A percentile compares a stretch with the other conserved stretches of the same genome.
These are phyloP conservation scores for Cutaneotrichosporon cyanovorans DNA, from an alignment of 1,284 basidiomycete species.

Conservation along the genomic window DNA sequence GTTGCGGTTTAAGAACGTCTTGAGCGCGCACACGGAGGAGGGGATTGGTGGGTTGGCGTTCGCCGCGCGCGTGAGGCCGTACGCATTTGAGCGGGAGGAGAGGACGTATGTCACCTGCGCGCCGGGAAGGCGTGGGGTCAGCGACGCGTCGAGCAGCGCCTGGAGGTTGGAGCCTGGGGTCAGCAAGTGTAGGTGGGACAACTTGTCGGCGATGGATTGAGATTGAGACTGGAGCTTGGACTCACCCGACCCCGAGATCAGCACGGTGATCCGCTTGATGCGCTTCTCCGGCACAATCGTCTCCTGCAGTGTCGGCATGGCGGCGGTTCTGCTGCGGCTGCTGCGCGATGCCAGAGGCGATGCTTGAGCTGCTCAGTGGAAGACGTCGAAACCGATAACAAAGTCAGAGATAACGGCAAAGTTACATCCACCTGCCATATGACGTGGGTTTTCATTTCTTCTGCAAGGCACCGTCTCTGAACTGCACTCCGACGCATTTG, in stretches of 20 bases:
- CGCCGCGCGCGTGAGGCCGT: constrained; percentile 73
- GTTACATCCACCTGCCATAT: too few relatives aligned
- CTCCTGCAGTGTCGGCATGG: constrained; percentile 23
- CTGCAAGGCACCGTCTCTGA: too few relatives aligned
- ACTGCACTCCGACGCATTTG: too few relatives aligned
- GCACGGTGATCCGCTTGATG: constrained; percentile 52
- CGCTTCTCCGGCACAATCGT: constrained; percentile 19
- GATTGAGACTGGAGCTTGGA: constrained; percentile 4
- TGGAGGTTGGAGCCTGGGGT: constrained; percentile 82
- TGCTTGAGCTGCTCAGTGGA: too few relatives aligned
- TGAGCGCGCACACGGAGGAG: constrained; percentile 74
- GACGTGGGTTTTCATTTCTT: too few relatives aligned
- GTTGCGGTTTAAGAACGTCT: constrained; percentile 71
- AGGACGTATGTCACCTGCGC: constrained; percentile 72
- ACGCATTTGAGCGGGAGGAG: constrained; percentile 87
- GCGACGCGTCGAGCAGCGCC: constrained; percentile 82
- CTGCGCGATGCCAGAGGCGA: too few relatives aligned
- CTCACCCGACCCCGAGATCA: constrained; percentile 77
- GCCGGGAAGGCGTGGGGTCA: constrained; percentile 54
- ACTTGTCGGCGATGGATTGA: too few relatives aligned
- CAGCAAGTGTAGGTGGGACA: background rate
- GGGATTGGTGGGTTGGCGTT: constrained; percentile 66
- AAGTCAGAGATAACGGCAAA: too few relatives aligned
- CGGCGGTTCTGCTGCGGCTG: too few relatives aligned
- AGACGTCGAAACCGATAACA: too few relatives aligned